Percentiles rank a stretch among this genome's conserved stretches.
Conservation (phyloP, 2,329 filamentous ascomycete genomes). For the Verticillium zaregamsianum region DNA sequence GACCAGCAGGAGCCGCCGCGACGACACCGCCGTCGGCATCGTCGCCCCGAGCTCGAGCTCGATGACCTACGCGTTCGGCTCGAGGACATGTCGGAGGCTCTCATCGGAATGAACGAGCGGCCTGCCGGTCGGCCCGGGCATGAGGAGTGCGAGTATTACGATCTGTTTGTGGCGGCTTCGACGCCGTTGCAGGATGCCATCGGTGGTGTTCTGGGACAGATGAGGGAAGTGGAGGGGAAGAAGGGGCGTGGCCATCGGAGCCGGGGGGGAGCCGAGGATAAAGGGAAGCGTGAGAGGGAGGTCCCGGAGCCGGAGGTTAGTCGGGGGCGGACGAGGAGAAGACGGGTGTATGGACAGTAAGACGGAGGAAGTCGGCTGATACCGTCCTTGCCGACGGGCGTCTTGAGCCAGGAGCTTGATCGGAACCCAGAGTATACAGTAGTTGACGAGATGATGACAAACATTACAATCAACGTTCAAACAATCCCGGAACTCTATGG, state of each 20-base stretch:
- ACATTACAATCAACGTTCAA: too few species aligned
- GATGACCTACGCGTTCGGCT: conserved; percentile 2
- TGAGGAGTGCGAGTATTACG: conserved; percentile 11
- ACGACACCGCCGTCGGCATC: not conserved
- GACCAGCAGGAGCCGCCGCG: not conserved
- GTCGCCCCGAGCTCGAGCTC: not conserved
- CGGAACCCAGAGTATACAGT: not conserved
- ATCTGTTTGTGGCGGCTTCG: conserved; percentile 10
- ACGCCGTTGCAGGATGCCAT: conserved; percentile 10
- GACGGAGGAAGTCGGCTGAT: not conserved
- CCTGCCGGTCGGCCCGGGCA: conserved; percentile 4
- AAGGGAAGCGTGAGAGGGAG: not conserved
- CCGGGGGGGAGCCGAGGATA: not conserved
- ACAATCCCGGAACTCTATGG: not conserved
- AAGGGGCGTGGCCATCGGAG: not conserved
- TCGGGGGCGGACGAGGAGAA: not conserved
- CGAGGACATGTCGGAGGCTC: conserved; percentile 9
- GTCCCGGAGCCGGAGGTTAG: not conserved
- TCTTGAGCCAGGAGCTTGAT: too few species aligned
- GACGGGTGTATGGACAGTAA: not conserved
- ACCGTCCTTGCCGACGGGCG: not conserved
- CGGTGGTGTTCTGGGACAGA: conserved; percentile 6
- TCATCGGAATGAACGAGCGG: conserved; percentile 10
- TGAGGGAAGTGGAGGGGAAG: conserved; percentile 6
- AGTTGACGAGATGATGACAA: not conserved